phyloP scores from a whole-genome alignment of 768 basidiomycete genomes.

The Leccinum subgranulosum region DNA sequence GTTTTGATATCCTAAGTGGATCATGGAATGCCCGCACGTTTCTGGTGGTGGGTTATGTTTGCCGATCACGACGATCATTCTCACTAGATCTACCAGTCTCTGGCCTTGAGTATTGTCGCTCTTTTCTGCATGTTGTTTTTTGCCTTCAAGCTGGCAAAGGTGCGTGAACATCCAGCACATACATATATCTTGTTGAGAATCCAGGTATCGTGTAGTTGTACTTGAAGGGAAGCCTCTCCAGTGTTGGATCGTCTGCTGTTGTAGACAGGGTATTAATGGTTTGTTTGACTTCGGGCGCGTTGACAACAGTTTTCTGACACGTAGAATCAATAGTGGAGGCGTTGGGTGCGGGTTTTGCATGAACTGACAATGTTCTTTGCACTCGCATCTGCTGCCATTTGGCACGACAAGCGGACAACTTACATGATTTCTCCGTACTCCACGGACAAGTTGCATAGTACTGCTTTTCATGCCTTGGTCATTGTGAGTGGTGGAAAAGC shows the following conservation, averaged over 20 bases:
- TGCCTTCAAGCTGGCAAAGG: conserved; percentile 42
- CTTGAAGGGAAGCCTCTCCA: conserved; percentile 42
- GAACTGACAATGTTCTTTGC: conserved; percentile 51
- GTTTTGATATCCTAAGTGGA: conserved; percentile 37
- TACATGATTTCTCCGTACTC: conserved; percentile 34
- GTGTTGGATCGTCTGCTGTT: conserved; percentile 44
- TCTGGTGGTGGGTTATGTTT: conserved; percentile 32
- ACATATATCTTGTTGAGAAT: neutral
- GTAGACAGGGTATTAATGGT: conserved; percentile 51
- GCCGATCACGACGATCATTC: neutral
- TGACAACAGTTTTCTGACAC: neutral
- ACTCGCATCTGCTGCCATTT: conserved; percentile 43
- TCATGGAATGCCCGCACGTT: conserved; percentile 38
- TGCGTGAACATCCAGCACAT: conserved; percentile 17
- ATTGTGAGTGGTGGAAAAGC: conserved; percentile 33
- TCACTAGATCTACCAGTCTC: conserved; percentile 26
- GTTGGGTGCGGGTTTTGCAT: conserved; percentile 45
- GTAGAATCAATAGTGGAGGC: conserved; percentile 37
- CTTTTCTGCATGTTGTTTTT: conserved; percentile 39
- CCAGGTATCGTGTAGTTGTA: conserved; percentile 36
- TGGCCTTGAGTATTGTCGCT: conserved; percentile 36
- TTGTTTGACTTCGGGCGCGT: neutral
- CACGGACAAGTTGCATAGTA: conserved; percentile 38
- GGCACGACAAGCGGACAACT: conserved; percentile 47
- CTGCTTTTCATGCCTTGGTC: conserved; percentile 37